phyloP scores from a whole-genome alignment of 192 early-diverging fungal species.

The Rhizophagus clarus region DNA sequence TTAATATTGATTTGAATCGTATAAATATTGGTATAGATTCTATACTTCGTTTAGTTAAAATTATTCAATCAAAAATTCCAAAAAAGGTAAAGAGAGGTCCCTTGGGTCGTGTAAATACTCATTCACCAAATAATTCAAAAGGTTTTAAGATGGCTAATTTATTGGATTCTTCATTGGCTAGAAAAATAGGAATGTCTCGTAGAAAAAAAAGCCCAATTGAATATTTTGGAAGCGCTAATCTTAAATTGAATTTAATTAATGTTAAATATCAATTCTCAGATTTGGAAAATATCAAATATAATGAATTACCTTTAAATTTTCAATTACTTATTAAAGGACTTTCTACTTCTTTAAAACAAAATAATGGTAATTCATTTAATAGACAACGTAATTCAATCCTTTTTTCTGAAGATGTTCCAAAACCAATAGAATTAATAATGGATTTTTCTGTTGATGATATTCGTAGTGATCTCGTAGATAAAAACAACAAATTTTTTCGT shows the following conservation, averaged over 20 bases:
- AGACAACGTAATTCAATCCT: neutral
- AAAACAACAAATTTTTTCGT: neutral
- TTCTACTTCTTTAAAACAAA: conserved; percentile 9
- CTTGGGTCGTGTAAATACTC: neutral
- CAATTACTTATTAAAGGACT: neutral
- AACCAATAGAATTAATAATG: conserved; percentile 7
- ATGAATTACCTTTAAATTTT: neutral
- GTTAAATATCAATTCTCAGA: neutral
- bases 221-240: neutral
- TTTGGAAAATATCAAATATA: neutral
- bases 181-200: conserved; percentile 3
- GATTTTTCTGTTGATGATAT: neutral
- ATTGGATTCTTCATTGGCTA: conserved; percentile 2
- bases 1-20: conserved; percentile 16
- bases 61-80: conserved; percentile 1
- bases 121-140: neutral
- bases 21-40: conserved; percentile 32
- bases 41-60: conserved; percentile 17
- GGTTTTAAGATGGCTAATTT: neutral
- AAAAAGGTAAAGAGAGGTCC: conserved; percentile 1
- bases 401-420: neutral
- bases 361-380: neutral
- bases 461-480: neutral
- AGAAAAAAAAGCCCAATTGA: conserved; percentile 28
- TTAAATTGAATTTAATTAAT: neutral